A percentile compares a stretch with the other conserved stretches of the same genome.
These are phyloP conservation scores for Penicillium lividum DNA, from an alignment of 495 filamentous ascomycete genomes.

Conservation along the genomic window DNA sequence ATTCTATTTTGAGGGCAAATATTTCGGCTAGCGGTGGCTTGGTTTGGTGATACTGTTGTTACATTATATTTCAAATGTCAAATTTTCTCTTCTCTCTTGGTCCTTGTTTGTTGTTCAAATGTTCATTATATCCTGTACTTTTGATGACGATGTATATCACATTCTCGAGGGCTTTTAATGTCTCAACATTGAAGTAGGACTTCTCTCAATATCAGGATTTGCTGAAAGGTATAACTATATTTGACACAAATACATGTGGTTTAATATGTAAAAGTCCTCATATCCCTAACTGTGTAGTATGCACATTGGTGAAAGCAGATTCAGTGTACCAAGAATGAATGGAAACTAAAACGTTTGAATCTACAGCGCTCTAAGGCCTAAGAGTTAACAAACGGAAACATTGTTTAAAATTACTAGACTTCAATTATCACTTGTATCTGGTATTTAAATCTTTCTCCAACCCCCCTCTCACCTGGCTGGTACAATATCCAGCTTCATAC, in stretches of 20 bases:
- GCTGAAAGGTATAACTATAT: background rate
- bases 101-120: background rate
- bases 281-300: background rate
- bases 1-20: conserved; percentile 5
- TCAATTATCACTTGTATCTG: background rate
- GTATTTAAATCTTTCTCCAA: background rate
- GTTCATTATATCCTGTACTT: background rate
- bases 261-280: background rate
- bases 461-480: background rate
- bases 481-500: background rate
- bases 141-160: background rate
- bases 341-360: too few relatives aligned
- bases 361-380: too few relatives aligned
- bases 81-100: background rate
- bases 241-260: too few relatives aligned
- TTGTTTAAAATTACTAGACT: too few relatives aligned
- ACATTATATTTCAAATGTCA: background rate
- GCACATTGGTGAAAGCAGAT: too few relatives aligned
- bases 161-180: background rate
- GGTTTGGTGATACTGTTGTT: background rate
- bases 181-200: background rate
- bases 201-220: background rate
- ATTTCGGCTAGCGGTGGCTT: background rate
- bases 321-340: too few relatives aligned
- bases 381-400: too few relatives aligned